Evolutionary conservation across 257 asterid genomes (phyloP).

Genomic region (Solanum chaucha): DNA sequence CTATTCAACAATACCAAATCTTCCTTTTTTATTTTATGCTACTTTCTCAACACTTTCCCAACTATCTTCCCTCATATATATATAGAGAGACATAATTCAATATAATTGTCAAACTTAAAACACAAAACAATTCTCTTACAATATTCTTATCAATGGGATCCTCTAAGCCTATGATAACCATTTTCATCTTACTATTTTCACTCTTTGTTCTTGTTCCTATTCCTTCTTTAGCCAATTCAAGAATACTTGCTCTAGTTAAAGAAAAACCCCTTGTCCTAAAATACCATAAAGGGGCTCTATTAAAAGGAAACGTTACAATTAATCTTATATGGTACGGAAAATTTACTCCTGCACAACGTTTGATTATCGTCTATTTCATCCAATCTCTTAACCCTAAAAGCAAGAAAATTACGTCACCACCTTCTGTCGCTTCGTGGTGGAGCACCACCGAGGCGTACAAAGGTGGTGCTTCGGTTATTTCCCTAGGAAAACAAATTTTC

Average conservation of each 20-base stretch:
- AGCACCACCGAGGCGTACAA: conserved; percentile 28
- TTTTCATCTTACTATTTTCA: neutral
- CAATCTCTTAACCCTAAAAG: conserved; percentile 13
- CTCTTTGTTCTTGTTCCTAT: neutral
- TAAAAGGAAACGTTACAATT: conserved; percentile 25
- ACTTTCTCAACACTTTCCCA: neutral
- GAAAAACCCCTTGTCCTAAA: conserved; percentile 23
- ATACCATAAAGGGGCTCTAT: conserved; percentile 27
- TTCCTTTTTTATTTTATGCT: neutral
- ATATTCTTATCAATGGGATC: neutral
- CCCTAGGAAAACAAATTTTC: conserved; percentile 11
- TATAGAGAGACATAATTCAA: neutral
- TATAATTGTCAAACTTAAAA: neutral
- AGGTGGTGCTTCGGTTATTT: conserved; percentile 5
- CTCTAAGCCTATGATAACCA: neutral
- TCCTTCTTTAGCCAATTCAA: neutral
- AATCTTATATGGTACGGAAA: conserved; percentile 42
- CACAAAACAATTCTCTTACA: neutral
- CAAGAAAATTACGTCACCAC: neutral
- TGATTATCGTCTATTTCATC: conserved; percentile 26
- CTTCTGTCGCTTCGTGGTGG: conserved; percentile 31
- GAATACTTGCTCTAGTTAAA: conserved; percentile 17
- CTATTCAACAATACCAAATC: neutral
- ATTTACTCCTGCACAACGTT: conserved; percentile 23
- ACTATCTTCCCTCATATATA: neutral